Base-by-base conservation (phyloP, 768 basidiomycete species). In the Cyclocybe cylindracea region DNA sequence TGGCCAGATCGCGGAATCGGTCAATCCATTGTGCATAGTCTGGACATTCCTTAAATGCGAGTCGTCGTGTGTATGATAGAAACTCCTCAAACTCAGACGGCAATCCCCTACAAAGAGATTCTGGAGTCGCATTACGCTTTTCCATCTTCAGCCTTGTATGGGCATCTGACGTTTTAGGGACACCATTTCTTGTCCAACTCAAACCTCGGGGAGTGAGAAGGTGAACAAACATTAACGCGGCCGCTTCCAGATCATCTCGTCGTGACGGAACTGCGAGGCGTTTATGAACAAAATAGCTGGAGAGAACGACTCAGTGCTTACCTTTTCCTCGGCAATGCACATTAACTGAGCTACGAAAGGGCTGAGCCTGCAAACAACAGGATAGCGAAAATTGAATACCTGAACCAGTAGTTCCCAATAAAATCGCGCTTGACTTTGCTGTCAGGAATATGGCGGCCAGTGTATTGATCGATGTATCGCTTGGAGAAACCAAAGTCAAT, bases 401-500 rank as follows among this genome's bases (percentile, higher is more conserved):
- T 84, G 63, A 91, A 91, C 87, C 87, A 91, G 63, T 90, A 91
- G 63, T 91, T 91, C 19, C 89, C 89, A 46, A 91, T 83, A 56
- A 91, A 91, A 60, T 89, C 85, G 38, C 87, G 81, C 62, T 83
- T 84, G 31, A 68, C 69, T 46, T 77, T 82, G 59, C 83, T 84
- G 50, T 90, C 85, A 13, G 83, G 81, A 51, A 91, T 87, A 60
- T 91, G 89, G n/a, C 78, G 77, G 39, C 69, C 75, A 3, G 86
- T 88, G 41, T 65, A 55, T 16, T 78, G 77, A 66, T 91, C 86
- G 55, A 90, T 82, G 56, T 87, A 91, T 32, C 78, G 78, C 61
- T 90, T 91, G 13, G 88, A 88, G 65, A 91, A 91, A 10, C 89
- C 89, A 63, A 91, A 91, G 65, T 91, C 89, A 59, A 91, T 91